phyloP scores from a whole-genome alignment of 2,329 filamentous ascomycete species.

The Aureobasidium sp. region DNA sequence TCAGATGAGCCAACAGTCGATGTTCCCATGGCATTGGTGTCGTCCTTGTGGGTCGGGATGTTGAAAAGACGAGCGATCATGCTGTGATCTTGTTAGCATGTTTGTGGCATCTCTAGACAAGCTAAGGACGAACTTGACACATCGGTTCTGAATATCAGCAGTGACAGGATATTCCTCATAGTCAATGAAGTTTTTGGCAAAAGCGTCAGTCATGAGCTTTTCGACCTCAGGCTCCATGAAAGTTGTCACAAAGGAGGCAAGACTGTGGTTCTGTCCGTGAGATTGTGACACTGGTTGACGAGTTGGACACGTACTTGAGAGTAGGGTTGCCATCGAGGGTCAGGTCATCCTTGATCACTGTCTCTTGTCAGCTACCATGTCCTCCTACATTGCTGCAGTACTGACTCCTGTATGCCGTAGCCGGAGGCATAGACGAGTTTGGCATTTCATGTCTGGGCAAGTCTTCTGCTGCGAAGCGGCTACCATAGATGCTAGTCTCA shows the following conservation, averaged over 20 bases:
- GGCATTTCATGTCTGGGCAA: conserved; percentile 82
- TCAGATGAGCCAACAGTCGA: conserved; percentile 87
- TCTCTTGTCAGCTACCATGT: no score
- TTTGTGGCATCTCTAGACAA: conserved; percentile 73
- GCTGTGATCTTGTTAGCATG: no score
- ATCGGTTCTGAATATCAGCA: conserved; percentile 69
- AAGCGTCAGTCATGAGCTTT: conserved; percentile 87
- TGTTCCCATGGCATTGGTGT: conserved; percentile 68
- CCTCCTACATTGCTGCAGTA: no score
- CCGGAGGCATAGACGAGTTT: conserved; percentile 79
- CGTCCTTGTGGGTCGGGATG: conserved; percentile 53
- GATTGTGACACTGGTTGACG: neutral
- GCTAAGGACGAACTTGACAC: no score
- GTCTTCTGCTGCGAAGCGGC: conserved; percentile 71
- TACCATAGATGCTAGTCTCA: conserved; percentile 81
- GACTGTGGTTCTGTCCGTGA: conserved; percentile 40
- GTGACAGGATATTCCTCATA: conserved; percentile 46
- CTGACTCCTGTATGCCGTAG: conserved; percentile 89
- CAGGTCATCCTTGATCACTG: conserved; percentile 95
- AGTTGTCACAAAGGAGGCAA: conserved; percentile 90
- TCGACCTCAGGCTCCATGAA: conserved; percentile 98
- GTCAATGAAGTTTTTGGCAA: conserved; percentile 80
- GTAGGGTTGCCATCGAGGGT: conserved; percentile 87
- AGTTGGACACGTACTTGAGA: conserved; percentile 54
- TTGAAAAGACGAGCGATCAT: conserved; percentile 82